Evolutionary conservation across 176 grass and related monocot genomes (phyloP).

Genomic region (Cenchrus americanus): DNA sequence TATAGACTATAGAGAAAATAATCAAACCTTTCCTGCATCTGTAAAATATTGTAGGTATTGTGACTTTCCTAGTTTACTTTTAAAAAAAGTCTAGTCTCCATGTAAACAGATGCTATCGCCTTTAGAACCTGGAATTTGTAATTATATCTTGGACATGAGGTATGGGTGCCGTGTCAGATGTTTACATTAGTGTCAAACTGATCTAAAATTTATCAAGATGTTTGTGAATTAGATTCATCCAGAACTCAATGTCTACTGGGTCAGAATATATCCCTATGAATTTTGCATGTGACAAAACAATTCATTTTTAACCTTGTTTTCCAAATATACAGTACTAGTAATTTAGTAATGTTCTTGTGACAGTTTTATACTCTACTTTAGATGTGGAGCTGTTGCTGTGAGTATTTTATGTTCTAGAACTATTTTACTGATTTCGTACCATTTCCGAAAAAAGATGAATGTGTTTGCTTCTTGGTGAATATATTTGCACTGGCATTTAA

Average conservation of each 20-base stretch:
- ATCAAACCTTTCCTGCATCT: background rate
- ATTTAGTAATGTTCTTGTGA: background rate
- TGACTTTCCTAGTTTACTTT: no score
- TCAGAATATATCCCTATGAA: constrained; percentile 5
- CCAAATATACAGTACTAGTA: constrained; percentile 21
- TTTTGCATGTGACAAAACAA: background rate
- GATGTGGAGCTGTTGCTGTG: constrained; percentile 1
- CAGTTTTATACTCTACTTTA: constrained; percentile 3
- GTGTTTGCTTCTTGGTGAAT: constrained; percentile 13
- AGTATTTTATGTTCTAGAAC: background rate
- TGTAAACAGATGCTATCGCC: background rate
- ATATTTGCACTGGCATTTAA: constrained; percentile 25
- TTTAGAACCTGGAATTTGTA: no score
- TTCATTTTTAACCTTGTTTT: constrained; percentile 21
- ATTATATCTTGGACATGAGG: background rate
- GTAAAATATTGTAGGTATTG: no score
- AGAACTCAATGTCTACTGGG: constrained; percentile 5
- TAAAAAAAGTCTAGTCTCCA: background rate
- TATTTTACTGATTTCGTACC: constrained; percentile 14
- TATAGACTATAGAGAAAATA: background rate
- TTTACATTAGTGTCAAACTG: constrained; percentile 5
- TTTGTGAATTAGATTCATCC: constrained; percentile 28
- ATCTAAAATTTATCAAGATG: constrained; percentile 17
- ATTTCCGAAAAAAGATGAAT: constrained; percentile 1
- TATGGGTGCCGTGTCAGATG: background rate